Evolutionary conservation across 129 eudicot species (phyloP).

Genomic region (Helianthus annuus): HanXRQr2.0-SUNRISE NC_035437.2:118864330-118864829

Average conservation of each 20-base stretch:
- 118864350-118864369: slow-evolving; percentile 87
- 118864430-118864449: slow-evolving; percentile 98
- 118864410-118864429: slow-evolving; percentile 98
- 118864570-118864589: too few relatives aligned
- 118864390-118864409: slow-evolving; percentile 95
- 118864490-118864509: too few relatives aligned
- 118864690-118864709: slow-evolving; percentile 8
- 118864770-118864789: slow-evolving; percentile 96
- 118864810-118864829: slow-evolving; percentile 99
- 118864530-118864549: too few relatives aligned
- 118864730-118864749: slow-evolving; percentile 61
- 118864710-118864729: slow-evolving; percentile 4
- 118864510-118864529: too few relatives aligned
- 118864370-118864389: slow-evolving; percentile 91
- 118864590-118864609: too few relatives aligned
- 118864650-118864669: too few relatives aligned
- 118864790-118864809: slow-evolving; percentile 89
- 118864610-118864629: too few relatives aligned
- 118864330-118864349: slow-evolving; percentile 69
- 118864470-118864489: too few relatives aligned
- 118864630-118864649: too few relatives aligned
- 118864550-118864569: too few relatives aligned
- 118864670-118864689: not conserved
- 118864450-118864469: slow-evolving; percentile 62
- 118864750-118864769: slow-evolving; percentile 88